Conservation (phyloP, 495 filamentous ascomycete genomes). For the Aspergillus funiculosus region DNA sequence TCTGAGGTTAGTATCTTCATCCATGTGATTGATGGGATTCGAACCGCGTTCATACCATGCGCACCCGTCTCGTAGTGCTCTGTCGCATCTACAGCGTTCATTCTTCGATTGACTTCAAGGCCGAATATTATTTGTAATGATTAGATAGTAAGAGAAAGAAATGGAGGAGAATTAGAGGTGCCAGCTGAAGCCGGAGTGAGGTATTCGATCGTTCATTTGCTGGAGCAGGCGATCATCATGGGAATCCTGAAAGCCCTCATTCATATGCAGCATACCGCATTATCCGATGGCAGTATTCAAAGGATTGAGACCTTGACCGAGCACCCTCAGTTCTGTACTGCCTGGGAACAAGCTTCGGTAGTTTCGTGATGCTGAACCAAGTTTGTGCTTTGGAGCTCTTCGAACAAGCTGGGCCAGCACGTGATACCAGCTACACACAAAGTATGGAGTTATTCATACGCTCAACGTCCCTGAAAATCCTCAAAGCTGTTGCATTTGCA, state of each 20-base stretch:
- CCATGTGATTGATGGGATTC: constrained; percentile 10
- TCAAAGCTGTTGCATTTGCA: no score
- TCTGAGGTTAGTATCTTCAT: constrained; percentile 35
- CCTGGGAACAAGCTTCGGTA: no score
- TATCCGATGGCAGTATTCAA: not conserved
- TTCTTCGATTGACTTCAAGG: no score
- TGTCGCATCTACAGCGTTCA: constrained; percentile 87
- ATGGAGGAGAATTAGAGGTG: not conserved
- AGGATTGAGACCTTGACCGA: no score
- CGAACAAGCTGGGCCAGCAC: no score
- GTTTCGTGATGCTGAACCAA: no score
- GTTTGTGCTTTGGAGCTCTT: no score
- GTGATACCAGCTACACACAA: no score
- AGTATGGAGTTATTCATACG: no score
- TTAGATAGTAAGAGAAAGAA: not conserved
- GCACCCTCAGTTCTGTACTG: no score
- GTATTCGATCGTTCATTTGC: constrained; percentile 1
- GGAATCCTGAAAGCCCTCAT: not conserved
- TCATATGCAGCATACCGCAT: not conserved
- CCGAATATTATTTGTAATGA: no score
- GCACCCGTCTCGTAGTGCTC: constrained; percentile 66
- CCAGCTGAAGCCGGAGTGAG: not conserved
- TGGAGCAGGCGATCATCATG: constrained; percentile 2
- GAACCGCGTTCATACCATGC: constrained; percentile 35
- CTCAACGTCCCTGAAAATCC: no score